phyloP scores from a whole-genome alignment of 345 rosid species.

The Pseudoturritis turrita region DNA sequence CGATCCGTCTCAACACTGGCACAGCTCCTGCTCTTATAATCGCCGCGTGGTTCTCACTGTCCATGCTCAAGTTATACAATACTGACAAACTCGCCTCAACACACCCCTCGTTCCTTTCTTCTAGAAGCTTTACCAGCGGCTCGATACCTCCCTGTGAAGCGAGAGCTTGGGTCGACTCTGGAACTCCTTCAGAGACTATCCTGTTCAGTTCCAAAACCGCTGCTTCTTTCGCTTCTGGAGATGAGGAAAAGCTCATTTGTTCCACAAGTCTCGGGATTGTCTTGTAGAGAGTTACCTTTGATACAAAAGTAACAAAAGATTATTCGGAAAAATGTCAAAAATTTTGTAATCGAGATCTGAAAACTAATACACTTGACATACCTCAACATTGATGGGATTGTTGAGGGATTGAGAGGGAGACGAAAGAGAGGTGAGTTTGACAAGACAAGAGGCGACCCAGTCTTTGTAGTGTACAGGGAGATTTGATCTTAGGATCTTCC shows the following conservation, averaged over 20 bases:
- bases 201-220: constrained; percentile 79
- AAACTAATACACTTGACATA: constrained; percentile 33
- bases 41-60: constrained; percentile 65
- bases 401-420: constrained; percentile 34
- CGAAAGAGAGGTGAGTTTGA: constrained; percentile 48
- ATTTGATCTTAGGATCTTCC: constrained; percentile 31
- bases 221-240: constrained; percentile 56
- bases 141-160: constrained; percentile 65
- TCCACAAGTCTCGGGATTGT: constrained; percentile 72
- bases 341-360: neutral
- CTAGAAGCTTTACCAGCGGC: constrained; percentile 60
- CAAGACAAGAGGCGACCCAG: constrained; percentile 75
- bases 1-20: constrained; percentile 64
- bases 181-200: constrained; percentile 62
- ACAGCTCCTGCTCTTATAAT: constrained; percentile 78
- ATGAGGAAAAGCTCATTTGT: constrained; percentile 49
- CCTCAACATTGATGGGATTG: constrained; percentile 59
- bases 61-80: constrained; percentile 77
- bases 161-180: constrained; percentile 51
- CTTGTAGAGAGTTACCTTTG: constrained; percentile 41
- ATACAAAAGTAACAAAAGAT: neutral
- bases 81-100: constrained; percentile 66
- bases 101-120: constrained; percentile 52
- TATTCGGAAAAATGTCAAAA: neutral
- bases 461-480: constrained; percentile 49